A percentile compares a stretch with the other conserved stretches of the same genome.
These are phyloP conservation scores for Leishmania martiniquensis DNA, from an alignment of 208 protist species.

Conservation along the genomic window DNA sequence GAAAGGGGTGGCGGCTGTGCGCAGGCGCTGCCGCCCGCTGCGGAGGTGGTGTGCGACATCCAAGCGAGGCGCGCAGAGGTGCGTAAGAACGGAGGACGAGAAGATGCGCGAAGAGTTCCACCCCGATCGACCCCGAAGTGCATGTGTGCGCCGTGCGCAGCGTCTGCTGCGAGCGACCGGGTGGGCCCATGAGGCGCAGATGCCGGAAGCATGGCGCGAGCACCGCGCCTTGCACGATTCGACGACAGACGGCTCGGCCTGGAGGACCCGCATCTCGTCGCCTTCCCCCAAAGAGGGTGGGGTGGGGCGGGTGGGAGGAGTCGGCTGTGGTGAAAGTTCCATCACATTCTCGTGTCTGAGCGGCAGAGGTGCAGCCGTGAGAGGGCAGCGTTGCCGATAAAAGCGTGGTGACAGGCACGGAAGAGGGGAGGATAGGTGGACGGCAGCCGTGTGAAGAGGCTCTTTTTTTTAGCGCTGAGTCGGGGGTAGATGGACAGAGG, in stretches of 20 bases:
- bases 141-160: background rate
- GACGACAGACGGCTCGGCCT: background rate
- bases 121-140: too few species aligned
- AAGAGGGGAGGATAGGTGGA: too few species aligned
- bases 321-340: background rate
- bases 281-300: too few species aligned
- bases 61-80: background rate
- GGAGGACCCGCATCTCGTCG: background rate
- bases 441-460: too few species aligned
- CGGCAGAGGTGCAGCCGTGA: too few species aligned
- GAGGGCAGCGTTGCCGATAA: too few species aligned
- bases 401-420: too few species aligned
- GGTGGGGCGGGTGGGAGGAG: background rate
- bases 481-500: too few species aligned
- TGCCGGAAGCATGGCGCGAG: background rate
- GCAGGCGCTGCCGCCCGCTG: background rate
- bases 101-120: background rate
- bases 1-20: background rate
- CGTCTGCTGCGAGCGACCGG: background rate
- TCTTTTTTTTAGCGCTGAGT: too few species aligned
- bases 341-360: too few species aligned
- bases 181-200: background rate
- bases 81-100: background rate
- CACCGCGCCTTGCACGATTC: background rate
- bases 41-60: background rate